phyloP scores from a whole-genome alignment of 202 grass and related monocot species.

The Bolboschoenoplectus hybrid region DNA sequence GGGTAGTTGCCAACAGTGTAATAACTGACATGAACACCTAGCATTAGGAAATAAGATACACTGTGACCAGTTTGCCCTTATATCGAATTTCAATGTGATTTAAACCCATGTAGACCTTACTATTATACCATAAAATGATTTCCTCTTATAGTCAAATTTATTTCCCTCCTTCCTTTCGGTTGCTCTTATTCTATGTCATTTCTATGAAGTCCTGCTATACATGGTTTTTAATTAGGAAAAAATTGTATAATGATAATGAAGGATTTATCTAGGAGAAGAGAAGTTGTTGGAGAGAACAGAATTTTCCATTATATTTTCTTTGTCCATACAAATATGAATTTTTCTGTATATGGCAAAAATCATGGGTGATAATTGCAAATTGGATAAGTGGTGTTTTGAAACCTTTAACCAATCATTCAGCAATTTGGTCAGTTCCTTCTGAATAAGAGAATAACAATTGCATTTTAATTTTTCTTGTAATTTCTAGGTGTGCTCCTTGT shows the following conservation, averaged over 20 bases:
- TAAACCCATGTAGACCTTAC: neutral
- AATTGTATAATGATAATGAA: neutral
- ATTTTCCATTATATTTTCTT: conserved; percentile 1
- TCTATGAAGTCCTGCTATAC: neutral
- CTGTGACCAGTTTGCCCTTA: neutral
- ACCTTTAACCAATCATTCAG: neutral
- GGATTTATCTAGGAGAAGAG: neutral
- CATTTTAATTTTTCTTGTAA: conserved; percentile 34
- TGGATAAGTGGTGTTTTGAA: neutral
- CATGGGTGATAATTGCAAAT: conserved; percentile 19
- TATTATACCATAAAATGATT: neutral
- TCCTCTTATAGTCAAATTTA: neutral
- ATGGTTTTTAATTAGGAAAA: neutral
- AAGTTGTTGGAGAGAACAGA: neutral
- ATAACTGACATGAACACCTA: neutral
- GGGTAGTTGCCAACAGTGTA: neutral
- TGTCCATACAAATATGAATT: neutral
- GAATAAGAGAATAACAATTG: conserved; percentile 22
- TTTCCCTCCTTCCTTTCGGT: neutral
- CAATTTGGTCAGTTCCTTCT: conserved; percentile 1
- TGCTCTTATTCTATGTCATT: neutral
- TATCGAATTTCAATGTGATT: neutral
- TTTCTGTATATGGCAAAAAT: neutral
- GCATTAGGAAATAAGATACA: neutral
- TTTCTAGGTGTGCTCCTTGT: conserved; percentile 91